A percentile compares a stretch with the other conserved stretches of the same genome.
phyloP scores from a whole-genome alignment of 148 eudicot species.

The Selenicereus undatus region DNA sequence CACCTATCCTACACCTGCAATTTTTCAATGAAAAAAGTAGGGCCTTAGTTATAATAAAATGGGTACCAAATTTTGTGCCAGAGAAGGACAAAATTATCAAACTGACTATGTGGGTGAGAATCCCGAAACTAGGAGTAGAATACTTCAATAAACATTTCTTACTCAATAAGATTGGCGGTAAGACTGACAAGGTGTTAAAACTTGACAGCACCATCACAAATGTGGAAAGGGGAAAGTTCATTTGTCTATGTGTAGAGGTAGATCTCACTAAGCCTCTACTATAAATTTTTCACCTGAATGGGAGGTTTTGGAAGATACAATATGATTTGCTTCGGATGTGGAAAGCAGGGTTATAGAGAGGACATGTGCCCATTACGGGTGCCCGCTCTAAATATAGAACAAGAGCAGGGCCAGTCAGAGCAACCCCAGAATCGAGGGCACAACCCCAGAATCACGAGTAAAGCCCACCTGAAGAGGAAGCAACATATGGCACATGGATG shows the following conservation, averaged over 20 bases:
- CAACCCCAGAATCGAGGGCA: no score
- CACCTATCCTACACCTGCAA: no score
- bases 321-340: neutral
- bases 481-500: no score
- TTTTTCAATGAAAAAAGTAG: no score
- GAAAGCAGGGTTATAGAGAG: neutral
- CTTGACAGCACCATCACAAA: neutral
- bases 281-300: neutral
- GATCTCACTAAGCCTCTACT: neutral
- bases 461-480: no score
- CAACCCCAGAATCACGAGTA: no score
- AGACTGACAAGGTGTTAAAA: neutral
- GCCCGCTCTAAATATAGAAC: neutral
- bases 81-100: neutral
- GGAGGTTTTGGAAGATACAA: neutral
- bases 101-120: neutral
- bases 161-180: neutral
- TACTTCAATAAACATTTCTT: neutral
- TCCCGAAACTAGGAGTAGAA: neutral
- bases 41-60: no score
- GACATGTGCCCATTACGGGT: neutral
- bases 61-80: neutral
- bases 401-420: neutral
- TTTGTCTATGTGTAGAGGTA: neutral
- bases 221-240: neutral